These are phyloP conservation scores for Hypoxylon lienhwacheense DNA, from an alignment of 495 filamentous ascomycete species.

Conservation along the genomic window DNA sequence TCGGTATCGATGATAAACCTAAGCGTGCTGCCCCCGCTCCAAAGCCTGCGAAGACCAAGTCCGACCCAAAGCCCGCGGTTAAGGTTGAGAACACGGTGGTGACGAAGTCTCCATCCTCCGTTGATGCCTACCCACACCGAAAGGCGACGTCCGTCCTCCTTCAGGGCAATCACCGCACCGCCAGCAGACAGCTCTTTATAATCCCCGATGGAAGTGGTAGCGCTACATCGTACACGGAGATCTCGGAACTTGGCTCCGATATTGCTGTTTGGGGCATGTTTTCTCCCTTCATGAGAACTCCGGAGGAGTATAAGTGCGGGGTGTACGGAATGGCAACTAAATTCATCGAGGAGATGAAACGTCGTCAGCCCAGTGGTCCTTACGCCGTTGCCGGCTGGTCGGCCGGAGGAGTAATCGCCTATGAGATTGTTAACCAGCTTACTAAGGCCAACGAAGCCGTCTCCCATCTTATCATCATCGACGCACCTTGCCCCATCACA, in stretches of 20 bases:
- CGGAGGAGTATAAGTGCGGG: constrained; percentile 58
- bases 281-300: constrained; percentile 63
- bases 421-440: constrained; percentile 75
- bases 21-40: constrained; percentile 39
- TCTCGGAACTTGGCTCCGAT: constrained; percentile 52
- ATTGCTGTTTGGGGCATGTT: constrained; percentile 67
- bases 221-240: constrained; percentile 62
- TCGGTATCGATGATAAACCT: constrained; percentile 47
- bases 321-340: constrained; percentile 57
- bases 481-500: constrained; percentile 76
- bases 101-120: constrained; percentile 42
- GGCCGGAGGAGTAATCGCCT: constrained; percentile 86
- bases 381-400: constrained; percentile 79
- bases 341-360: constrained; percentile 65
- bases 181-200: constrained; percentile 66
- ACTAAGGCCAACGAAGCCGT: constrained; percentile 68
- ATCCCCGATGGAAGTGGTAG: constrained; percentile 79
- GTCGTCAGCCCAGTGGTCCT: constrained; percentile 64
- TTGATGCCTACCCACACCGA: constrained; percentile 70
- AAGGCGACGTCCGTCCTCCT: constrained; percentile 62
- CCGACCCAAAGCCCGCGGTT: constrained; percentile 41
- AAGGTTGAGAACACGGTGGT: constrained; percentile 43
- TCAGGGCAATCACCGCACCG: constrained; percentile 62
- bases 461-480: constrained; percentile 76
- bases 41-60: constrained; percentile 50